A percentile compares a stretch with the other conserved stretches of the same genome.
Evolutionary conservation across 257 asterid genomes (phyloP).

Genomic region (Solanum chilense): DNA sequence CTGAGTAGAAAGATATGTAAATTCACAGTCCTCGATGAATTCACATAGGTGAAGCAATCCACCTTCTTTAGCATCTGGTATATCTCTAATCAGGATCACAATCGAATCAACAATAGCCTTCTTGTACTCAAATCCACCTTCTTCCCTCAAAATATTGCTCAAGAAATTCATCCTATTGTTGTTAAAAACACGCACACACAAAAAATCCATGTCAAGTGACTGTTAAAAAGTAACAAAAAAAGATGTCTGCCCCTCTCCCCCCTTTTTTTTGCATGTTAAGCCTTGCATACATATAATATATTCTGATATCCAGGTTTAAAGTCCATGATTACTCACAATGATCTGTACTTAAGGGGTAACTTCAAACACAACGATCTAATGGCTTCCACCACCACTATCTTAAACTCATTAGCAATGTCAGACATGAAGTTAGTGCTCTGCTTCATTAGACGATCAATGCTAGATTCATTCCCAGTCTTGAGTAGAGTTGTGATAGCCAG

Average conservation of each 20-base stretch:
- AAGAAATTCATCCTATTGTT: conserved; percentile 78
- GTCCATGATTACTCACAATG: too few species aligned
- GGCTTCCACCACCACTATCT: too few species aligned
- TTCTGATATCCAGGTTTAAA: not conserved
- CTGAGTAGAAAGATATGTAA: conserved; percentile 95
- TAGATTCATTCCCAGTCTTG: conserved; percentile 86
- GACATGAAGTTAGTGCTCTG: conserved; percentile 94
- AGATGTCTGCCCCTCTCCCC: not conserved
- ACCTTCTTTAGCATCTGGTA: conserved; percentile 93
- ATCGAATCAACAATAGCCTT: conserved; percentile 92
- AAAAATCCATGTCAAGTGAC: not conserved
- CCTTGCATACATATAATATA: conserved; percentile 1
- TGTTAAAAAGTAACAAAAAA: not conserved
- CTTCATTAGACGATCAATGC: conserved; percentile 91
- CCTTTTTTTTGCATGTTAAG: not conserved
- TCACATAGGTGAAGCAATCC: conserved; percentile 90
- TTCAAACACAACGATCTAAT: too few species aligned
- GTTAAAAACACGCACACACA: not conserved
- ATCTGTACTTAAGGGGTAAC: too few species aligned
- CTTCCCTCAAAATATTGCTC: conserved; percentile 92
- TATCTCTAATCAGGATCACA: conserved; percentile 89
- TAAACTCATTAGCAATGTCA: conserved; percentile 76
- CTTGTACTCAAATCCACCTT: conserved; percentile 95
- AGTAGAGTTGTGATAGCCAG: conserved; percentile 90
- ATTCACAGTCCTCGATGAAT: conserved; percentile 96